A percentile compares a stretch with the other conserved stretches of the same genome.
Evolutionary conservation across 1,284 basidiomycete genomes (phyloP).

Genomic region (Agroathelia rolfsii): DNA sequence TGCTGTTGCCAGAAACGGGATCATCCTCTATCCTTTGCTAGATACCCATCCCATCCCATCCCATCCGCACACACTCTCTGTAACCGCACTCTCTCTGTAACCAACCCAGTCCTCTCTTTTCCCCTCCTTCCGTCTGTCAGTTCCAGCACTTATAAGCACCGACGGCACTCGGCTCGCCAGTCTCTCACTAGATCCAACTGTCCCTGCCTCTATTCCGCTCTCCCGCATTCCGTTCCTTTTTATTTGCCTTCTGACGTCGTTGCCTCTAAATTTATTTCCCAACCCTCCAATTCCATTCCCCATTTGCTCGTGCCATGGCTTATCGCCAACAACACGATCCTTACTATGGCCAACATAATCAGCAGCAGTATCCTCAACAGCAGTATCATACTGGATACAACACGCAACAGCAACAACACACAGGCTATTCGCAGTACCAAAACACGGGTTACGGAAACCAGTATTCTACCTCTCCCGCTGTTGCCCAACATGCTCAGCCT

Average conservation of each 20-base stretch:
- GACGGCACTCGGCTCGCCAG: too few species aligned
- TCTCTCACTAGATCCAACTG: constrained; percentile 13
- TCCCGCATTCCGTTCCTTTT: constrained; percentile 10
- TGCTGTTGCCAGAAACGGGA: too few species aligned
- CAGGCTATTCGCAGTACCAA: too few species aligned
- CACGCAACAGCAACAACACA: constrained; percentile 15
- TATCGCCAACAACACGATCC: constrained; percentile 45
- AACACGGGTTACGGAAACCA: too few species aligned
- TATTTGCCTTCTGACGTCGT: constrained; percentile 8
- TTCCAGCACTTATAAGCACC: too few species aligned
- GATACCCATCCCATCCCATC: too few species aligned
- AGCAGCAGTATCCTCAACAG: constrained; percentile 11
- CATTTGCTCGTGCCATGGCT: constrained; percentile 33
- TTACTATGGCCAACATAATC: constrained; percentile 26
- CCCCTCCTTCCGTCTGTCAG: too few species aligned
- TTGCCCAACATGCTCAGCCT: too few species aligned
- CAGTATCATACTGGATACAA: constrained; percentile 25
- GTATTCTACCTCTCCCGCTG: constrained; percentile 2
- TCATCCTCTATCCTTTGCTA: too few species aligned
- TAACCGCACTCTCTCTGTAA: too few species aligned
- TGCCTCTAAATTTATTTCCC: constrained; percentile 9
- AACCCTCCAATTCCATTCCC: constrained; percentile 8
- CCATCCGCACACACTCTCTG: too few species aligned
- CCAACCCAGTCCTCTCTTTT: too few species aligned
- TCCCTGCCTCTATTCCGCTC: constrained; percentile 25